Base-by-base conservation (phyloP, 2,329 filamentous ascomycete species). In the Zasmidium citrigriseum region DNA sequence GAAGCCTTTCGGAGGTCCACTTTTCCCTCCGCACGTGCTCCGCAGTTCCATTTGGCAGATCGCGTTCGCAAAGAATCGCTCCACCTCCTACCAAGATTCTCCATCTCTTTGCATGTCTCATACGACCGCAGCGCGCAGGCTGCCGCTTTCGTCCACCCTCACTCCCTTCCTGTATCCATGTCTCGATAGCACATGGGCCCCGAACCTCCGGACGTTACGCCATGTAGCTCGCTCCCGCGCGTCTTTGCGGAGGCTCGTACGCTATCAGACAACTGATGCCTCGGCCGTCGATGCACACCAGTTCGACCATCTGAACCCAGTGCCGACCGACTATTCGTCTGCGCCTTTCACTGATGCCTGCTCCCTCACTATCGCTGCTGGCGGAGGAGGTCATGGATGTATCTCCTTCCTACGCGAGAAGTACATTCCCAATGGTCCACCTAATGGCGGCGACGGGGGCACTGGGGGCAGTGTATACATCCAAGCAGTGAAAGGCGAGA, bases 381-480 rank as follows among this genome's bases (percentile, higher is more conserved):
- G 95, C 9, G 77, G 81, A 1, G 95, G 95, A 23, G 95, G 95
- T 9, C 88, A 95, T 70, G 95, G 95, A 63, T 99, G 95, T 71
- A 91, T 98, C 52, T 95, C 95, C 0, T 99, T 98, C 72, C 78
- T 96, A 46, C 88, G 93, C 20, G 95, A 99, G 69, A 93, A 93
- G 63, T 98, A 90, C 75, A 82, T 97, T 25, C 85, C 88, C 46
- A 88, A 96, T 64, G 95, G 95, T 0, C 95, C 95, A 11, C 86
- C 95, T 10, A 98, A 99, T 74, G 95, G 95, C 50, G 95, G 95
- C 59, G 92, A 99, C 72, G 95, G 95, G 45, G 95, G 95, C 3
- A 89, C 86, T 56, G 95, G 95, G 61, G 95, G 95, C 41, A 96
- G 89, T 68, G 82, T 99, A 65, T 98, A 96, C 74, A 96, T 99